Evolutionary conservation across 768 basidiomycete genomes (phyloP), one percentile per base, ranked within the genome.

Genomic region (Dacryopinax primogenitus): DNA sequence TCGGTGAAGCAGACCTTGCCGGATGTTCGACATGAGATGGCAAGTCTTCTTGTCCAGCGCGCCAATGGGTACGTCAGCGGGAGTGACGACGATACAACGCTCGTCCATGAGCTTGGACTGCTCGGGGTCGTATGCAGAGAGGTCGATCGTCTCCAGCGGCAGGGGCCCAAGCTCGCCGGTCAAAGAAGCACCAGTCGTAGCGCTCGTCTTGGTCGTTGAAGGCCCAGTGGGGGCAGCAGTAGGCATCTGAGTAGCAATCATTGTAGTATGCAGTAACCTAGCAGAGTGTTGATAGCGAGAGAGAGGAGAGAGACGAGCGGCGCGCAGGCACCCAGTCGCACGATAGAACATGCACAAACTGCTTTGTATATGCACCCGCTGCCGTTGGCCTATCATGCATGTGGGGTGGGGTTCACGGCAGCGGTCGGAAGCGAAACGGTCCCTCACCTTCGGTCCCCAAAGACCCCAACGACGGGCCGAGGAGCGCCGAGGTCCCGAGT

Each of bases 61-160:
- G 28, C 92, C 92, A 62, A 92, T 85, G 18, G 86, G 83, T 34
- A 81, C 82, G 74, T 95, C 92, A 64, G 94, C 74, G 73, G 92
- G 88, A 72, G 93, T 90, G 33, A 94, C 90, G 44, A 95, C 81
- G 73, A 95, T 94, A 71, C 94, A 94, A 64, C 85, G 79, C 76
- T 99, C 96, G 70, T 93, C 90, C 96, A 99, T 99, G 66, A 99
- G 80, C 67, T 87, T 82, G 35, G 92, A 90, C 74, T 97, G 95
- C 71, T 92, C 91, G 12, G 87, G 82, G 73, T 97, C 94, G 81
- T 97, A 97, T 67, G 73, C 81, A 18, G 84, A 83, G 45, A 95
- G 79, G 73, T 93, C 90, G 69, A 94, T 79, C 71, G 78, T 85
- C 12, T 87, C 83, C 68, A 91, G 83, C 58, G 28, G 65, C 65